Base-by-base conservation (phyloP, 1,139 yeast species). In the Protomyces inundatus region DNA sequence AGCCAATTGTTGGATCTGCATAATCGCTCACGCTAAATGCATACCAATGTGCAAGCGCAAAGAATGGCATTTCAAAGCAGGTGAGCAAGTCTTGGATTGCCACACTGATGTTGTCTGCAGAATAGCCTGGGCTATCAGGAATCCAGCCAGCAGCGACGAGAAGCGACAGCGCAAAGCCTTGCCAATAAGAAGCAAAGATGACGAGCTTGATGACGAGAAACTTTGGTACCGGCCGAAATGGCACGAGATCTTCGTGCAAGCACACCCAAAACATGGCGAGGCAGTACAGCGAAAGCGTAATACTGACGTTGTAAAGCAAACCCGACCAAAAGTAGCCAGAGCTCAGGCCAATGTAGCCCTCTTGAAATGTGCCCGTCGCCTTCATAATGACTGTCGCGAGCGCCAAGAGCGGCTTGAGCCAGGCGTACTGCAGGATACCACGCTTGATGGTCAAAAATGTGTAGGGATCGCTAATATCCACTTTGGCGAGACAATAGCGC, bases 151-250 rank as follows among this genome's bases (percentile, higher is more conserved):
- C 74, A 69, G 81, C 80, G 68, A 81, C 84, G 50, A 89, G 71
- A 0, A 87, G 73, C 0, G 89, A 84, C 56, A 93, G 78, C 0
- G 86, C 70, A 34, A 91, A 80, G 0, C 97, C 93, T 73, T 93
- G 98, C 98, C 98, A 93, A 74, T 90, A 93, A 16, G 96, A 88
- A 45, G 97, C 97, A 79, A 93, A 93, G 65, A 95, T 91, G 65
- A 93, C 89, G 68, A 90, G 80, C 73, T 93, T 93, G 62, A 93
- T 96, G 77, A 97, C 90, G 54, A 95, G 75, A 73, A 93, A 93
- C 40, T 95, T 95, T 7, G 96, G 91, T 79, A 93, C 85, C 1
- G 98, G 98, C 63, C 88, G 82, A 76, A 87, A 91, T 0, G 88
- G 90, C 64, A 79, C 80, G 69, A 93, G 79, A 70, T 91, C 98